Base-by-base conservation (phyloP, 345 rosid species). In the Zanthoxylum bungeanum region DNA sequence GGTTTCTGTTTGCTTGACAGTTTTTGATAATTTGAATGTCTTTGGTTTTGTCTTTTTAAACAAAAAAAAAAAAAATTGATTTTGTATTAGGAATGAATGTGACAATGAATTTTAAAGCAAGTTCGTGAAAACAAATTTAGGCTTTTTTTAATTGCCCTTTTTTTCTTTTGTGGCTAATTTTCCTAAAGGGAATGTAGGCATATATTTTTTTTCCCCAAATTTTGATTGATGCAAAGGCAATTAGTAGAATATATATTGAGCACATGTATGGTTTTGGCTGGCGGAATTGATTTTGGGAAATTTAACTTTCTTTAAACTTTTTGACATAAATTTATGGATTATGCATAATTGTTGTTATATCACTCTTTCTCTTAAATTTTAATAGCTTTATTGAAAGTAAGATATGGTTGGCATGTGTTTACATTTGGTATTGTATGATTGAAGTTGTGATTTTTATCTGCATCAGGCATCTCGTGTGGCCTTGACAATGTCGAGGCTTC, bases 401-500 rank as follows among this genome's bases (percentile, higher is more conserved):
- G 37, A 16, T 55, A 47, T n/a, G n/a, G 46, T 69, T 50, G 46
- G 57, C 25, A 19, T 49, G 7, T 46, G n/a, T 55, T 57, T 50
- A 25, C 49, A 57, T 47, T 7, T n/a, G 72, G 58, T 73, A 42
- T 64, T 60, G 77, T 58, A 72, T 33, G 57, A 66, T n/a, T n/a
- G n/a, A 27, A 30, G 64, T n/a, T 60, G 34, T 69, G 44, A 16
- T 47, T 71, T 63, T 72, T n/a, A n/a, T n/a, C 22, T 76, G 79
- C 84, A 77, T 72, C 94, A 84, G 90, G 77, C 64, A 2, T 69
- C 86, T 24, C 78, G 72, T 4, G 79, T 77, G 4, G 81, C 84
- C 58, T 62, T 81, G 76, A 73, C 82, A 63, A 71, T 85, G 81
- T 82, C 93, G 3, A 83, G 94, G 73, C 59, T 87, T 37, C 79